Evolutionary conservation across 192 early-diverging fungal genomes (phyloP).

Genomic region (Pilobolus umbonatus): DNA sequence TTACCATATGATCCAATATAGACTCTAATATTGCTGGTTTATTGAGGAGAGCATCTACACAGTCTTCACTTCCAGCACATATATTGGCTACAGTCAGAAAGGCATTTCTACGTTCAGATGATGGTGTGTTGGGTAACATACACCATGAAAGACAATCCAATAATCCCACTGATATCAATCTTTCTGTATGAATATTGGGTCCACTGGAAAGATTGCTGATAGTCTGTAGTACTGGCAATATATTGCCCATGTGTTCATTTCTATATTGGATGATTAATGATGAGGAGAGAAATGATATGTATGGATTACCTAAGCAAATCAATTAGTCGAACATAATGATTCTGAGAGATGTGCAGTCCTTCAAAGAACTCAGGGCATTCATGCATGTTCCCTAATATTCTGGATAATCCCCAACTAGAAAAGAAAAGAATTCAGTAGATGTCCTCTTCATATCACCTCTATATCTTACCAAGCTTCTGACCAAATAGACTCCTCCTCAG

Average conservation of each 20-base stretch:
- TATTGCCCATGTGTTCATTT: not conserved
- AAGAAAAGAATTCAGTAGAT: not conserved
- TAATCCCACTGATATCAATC: slow-evolving; percentile 12
- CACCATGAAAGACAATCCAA: slow-evolving; percentile 7
- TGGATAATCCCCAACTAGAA: slow-evolving; percentile 30
- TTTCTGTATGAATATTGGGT: slow-evolving; percentile 14
- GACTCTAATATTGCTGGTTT: slow-evolving; percentile 9
- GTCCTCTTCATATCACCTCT: not conserved
- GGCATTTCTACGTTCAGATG: slow-evolving; percentile 16
- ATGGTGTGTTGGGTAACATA: slow-evolving; percentile 2
- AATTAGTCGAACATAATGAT: slow-evolving; percentile 14
- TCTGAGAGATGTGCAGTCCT: not conserved
- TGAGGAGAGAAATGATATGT: not conserved
- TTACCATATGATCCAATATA: not conserved
- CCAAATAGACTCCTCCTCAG: slow-evolving; percentile 17
- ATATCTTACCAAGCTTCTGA: slow-evolving; percentile 22
- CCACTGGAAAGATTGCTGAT: slow-evolving; percentile 24
- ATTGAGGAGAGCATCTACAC: slow-evolving; percentile 9
- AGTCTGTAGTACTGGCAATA: slow-evolving; percentile 19
- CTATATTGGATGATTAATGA: not conserved
- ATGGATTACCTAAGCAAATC: slow-evolving; percentile 13
- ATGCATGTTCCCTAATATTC: slow-evolving; percentile 28
- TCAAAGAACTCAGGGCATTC: slow-evolving; percentile 13
- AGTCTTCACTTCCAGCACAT: slow-evolving; percentile 16
- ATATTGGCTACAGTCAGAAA: slow-evolving; percentile 27